Base-by-base conservation (phyloP, 2,329 filamentous ascomycete genomes). In the Fusarium caatingaense region DNA sequence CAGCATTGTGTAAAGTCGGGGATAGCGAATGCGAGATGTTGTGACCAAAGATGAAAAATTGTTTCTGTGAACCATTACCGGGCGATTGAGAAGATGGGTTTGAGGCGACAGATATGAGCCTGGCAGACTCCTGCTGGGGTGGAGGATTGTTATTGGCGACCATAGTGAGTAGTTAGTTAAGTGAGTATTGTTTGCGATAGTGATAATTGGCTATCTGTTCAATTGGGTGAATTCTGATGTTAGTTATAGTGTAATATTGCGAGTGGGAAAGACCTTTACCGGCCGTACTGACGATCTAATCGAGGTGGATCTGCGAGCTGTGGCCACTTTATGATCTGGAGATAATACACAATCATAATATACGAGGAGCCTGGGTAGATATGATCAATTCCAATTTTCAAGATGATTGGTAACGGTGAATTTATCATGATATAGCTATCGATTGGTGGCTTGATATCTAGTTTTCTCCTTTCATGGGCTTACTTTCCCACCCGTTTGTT, bases 261-360 rank as follows among this genome's bases (percentile, higher is more conserved):
- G 10, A 37, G 56, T 62, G 57, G 57, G 25, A 63, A 62, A 63
- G 32, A 55, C 16, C 25, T 63, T 47, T 63, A 28, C 60, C 60
- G 60, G 57, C 16, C 8, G 2, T 18, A 13, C 3, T 18, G 8
- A 27, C 21, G 15, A n/a, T 30, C 18, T 37, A 4, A 21, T 5
- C 9, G 23, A 8, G 20, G 49, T 53, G 49, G 49, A 53, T 42
- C 49, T 25, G 13, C 8, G 16, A 11, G 12, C n/a, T 27, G 11
- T 8, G n/a, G 18, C 18, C 12, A 37, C 18, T n/a, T 37, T 11
- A 7, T 37, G 10, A n/a, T n/a, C 10, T 37, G 18, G 18, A 37
- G 10, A 12, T 12, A 12, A n/a, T 30, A 6, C 34, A n/a, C 34
- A n/a, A 37, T n/a, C n/a, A 37, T n/a, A 6, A 37, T 12, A 37